Evolutionary conservation across 2,329 filamentous ascomycete species (phyloP).

Genomic region (Fusarium tuaranense): DNA sequence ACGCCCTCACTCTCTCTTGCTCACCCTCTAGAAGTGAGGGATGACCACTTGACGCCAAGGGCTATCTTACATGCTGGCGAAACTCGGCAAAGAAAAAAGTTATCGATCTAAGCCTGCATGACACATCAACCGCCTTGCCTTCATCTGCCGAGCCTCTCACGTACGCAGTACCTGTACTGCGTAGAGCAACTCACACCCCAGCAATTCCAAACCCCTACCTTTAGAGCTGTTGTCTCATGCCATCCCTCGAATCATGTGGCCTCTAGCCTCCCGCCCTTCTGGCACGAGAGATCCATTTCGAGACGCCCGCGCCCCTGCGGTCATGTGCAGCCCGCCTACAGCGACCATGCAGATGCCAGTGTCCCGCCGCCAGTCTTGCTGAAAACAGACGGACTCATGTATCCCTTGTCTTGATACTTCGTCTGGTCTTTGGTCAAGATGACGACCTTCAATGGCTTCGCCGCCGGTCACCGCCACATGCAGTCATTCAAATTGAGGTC

Average conservation of each 20-base stretch:
- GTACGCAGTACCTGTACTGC: neutral
- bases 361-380: constrained; percentile 24
- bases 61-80: neutral
- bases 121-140: neutral
- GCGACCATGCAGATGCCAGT: constrained; percentile 8
- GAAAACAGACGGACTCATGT: constrained; percentile 4
- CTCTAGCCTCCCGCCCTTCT: constrained; percentile 12
- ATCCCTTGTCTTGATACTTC: constrained; percentile 12
- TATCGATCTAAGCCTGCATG: constrained; percentile 9
- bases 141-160: neutral
- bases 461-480: constrained; percentile 4
- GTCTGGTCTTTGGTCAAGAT: constrained; percentile 14
- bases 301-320: constrained; percentile 12
- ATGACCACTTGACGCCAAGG: neutral
- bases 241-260: neutral
- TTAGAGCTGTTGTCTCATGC: constrained; percentile 10
- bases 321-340: constrained; percentile 15
- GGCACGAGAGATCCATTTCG: constrained; percentile 8
- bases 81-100: neutral
- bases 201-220: neutral
- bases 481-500: neutral
- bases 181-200: neutral
- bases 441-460: constrained; percentile 19
- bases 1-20: neutral
- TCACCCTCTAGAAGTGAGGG: neutral